A percentile compares a stretch with the other conserved stretches of the same genome.
Evolutionary conservation across 2,329 filamentous ascomycete genomes (phyloP).

Genomic region (Xylariaceae sp.): DNA sequence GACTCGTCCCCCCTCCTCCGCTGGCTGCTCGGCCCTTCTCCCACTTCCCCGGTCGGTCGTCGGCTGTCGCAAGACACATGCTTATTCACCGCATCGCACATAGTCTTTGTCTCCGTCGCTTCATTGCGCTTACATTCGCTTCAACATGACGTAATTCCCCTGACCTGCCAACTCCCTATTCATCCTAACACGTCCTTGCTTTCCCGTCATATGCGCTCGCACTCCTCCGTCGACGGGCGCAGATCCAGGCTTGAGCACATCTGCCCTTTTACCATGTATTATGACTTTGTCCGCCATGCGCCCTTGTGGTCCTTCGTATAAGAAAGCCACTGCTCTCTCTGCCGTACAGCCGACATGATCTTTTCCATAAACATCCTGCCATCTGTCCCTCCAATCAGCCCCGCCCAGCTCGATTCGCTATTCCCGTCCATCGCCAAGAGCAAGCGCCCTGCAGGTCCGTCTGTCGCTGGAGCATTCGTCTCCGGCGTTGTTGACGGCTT

Average conservation of each 20-base stretch:
- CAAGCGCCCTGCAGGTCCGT: neutral
- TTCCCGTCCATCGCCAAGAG: neutral
- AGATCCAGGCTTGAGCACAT: neutral
- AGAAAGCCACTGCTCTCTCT: neutral
- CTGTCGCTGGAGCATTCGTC: constrained; percentile 24
- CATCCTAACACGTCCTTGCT: too few relatives aligned
- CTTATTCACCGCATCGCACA: too few relatives aligned
- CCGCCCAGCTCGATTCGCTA: neutral
- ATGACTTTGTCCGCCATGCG: constrained; percentile 6
- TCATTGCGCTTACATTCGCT: neutral
- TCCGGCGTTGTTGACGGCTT: constrained; percentile 41
- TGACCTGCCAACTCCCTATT: neutral
- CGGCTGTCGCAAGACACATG: too few relatives aligned
- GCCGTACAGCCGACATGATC: constrained; percentile 25
- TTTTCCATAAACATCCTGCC: constrained; percentile 25
- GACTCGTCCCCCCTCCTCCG: too few relatives aligned
- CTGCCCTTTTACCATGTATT: neutral
- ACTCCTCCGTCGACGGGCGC: neutral
- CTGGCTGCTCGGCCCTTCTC: too few relatives aligned
- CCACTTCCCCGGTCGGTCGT: too few relatives aligned
- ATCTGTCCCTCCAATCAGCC: constrained; percentile 16
- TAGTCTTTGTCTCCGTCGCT: neutral
- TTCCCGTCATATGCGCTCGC: too few relatives aligned
- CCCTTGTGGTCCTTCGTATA: neutral
- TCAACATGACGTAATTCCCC: neutral